phyloP scores from a whole-genome alignment of 108 stramenopile species.

The Phaeodactylum tricornutum region DNA sequence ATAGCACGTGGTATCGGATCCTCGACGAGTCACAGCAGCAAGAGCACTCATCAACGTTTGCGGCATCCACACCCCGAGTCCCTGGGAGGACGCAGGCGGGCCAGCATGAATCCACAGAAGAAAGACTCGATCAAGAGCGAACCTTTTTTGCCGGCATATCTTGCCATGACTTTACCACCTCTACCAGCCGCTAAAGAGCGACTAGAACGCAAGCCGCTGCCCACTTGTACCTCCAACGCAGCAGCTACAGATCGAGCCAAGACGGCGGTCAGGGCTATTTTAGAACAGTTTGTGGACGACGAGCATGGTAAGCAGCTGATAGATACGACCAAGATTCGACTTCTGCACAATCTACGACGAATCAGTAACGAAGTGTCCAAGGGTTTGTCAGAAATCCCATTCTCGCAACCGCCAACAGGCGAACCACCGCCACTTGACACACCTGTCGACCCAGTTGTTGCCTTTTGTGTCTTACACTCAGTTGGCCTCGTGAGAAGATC shows the following conservation, averaged over 20 bases:
- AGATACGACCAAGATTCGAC: conserved; percentile 27
- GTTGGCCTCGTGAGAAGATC: conserved; percentile 35
- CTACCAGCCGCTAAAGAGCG: conserved; percentile 29
- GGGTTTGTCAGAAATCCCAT: too few relatives aligned
- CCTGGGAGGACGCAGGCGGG: conserved; percentile 25
- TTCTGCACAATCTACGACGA: conserved; percentile 30
- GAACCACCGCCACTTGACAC: not conserved
- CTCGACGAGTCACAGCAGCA: conserved; percentile 18
- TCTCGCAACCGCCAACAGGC: not conserved
- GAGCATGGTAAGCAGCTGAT: not conserved
- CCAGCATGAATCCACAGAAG: conserved; percentile 1
- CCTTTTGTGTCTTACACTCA: conserved; percentile 54
- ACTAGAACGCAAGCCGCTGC: conserved; percentile 11
- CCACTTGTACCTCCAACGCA: not conserved
- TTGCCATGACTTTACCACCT: conserved; percentile 19
- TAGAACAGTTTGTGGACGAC: conserved; percentile 5
- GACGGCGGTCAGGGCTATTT: conserved; percentile 10
- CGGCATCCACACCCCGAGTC: conserved; percentile 43
- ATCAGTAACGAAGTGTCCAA: too few relatives aligned
- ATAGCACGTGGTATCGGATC: conserved; percentile 45
- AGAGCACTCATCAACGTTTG: conserved; percentile 29
- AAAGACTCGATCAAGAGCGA: conserved; percentile 3
- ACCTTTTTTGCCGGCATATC: conserved; percentile 3
- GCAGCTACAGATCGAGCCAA: conserved; percentile 17
- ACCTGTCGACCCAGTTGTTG: conserved; percentile 43